Evolutionary conservation across 805 yeast genomes (phyloP).

Genomic region (Ascoidea rubescens): DNA sequence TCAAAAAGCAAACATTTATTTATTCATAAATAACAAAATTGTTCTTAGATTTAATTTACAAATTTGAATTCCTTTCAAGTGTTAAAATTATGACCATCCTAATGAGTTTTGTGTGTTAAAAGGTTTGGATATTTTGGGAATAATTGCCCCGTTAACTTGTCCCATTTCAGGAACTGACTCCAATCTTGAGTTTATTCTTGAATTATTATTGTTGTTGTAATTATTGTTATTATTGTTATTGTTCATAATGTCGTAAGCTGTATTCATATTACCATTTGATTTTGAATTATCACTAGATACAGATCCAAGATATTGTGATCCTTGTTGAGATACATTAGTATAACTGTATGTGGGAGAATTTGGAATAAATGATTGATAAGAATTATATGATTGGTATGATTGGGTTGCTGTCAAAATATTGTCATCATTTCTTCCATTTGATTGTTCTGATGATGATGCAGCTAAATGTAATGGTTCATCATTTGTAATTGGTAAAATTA

Average conservation of each 20-base stretch:
- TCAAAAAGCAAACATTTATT: no score
- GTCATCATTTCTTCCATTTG: neutral
- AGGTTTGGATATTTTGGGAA: neutral
- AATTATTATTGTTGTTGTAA: neutral
- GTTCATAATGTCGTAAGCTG: neutral
- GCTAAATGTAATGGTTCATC: neutral
- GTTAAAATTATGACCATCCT: neutral
- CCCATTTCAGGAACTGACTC: neutral
- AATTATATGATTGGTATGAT: neutral
- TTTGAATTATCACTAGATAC: neutral
- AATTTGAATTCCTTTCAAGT: no score
- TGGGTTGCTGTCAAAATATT: neutral
- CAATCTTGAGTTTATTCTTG: neutral
- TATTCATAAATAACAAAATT: no score
- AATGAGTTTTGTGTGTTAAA: neutral
- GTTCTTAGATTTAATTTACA: no score
- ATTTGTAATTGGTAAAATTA: conserved; percentile 8
- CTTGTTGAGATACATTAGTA: neutral
- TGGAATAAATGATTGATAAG: neutral
- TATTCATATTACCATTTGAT: neutral
- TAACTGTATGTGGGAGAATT: neutral
- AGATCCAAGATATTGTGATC: no score
- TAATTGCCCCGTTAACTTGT: neutral
- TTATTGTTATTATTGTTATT: neutral
- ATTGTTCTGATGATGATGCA: neutral